Evolutionary conservation across 176 grass and related monocot genomes (phyloP), one percentile per base, ranked within the genome.

Genomic region (Cenchrus americanus): DNA sequence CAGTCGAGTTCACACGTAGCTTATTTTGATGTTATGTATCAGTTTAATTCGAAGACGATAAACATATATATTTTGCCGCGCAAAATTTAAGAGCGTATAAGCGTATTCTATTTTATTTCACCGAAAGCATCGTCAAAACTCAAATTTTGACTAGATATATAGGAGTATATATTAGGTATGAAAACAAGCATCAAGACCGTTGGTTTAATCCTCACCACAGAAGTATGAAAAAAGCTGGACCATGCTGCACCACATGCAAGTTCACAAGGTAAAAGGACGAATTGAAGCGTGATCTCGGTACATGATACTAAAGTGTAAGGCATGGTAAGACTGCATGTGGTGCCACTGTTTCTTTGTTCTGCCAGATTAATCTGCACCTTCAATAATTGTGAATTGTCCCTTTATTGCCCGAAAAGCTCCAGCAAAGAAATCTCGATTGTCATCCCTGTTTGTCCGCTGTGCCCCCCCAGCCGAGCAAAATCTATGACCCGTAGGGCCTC

Each of bases 1-100:
- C 10, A 61, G 71, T 79, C 48, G 43, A 27, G 77, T 66, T 60
- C 71, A 66, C 77, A 84, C 37, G 8, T 61, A 71, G 14, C 55
- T 23, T 15, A 66, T 30, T 37, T 51, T 27, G 7, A 49, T 69
- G 26, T 30, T 24, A n/a, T 47, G 12, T 55, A 47, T 82, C 62
- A 23, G 43, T 62, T 64, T 37, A 37, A 37, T 37, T 53, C 7
- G 26, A 65, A 70, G 65, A 53, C 14, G 2, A 24, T 5, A 26
- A 75, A 17, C 24, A 47, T 30, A 30, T 4, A 37, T 37, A 37
- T 37, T 41, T 51, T 7, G n/a, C 22, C 11, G 68, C 1, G 32
- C 13, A 11, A 26, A 55, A 17, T 41, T 54, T 18, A 9, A 19
- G 37, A 41, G 5, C 14, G 22, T 15, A 9, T 19, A n/a, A 41